phyloP scores from a whole-genome alignment of 495 filamentous ascomycete genomes.

The Talaromyces ruber region DNA sequence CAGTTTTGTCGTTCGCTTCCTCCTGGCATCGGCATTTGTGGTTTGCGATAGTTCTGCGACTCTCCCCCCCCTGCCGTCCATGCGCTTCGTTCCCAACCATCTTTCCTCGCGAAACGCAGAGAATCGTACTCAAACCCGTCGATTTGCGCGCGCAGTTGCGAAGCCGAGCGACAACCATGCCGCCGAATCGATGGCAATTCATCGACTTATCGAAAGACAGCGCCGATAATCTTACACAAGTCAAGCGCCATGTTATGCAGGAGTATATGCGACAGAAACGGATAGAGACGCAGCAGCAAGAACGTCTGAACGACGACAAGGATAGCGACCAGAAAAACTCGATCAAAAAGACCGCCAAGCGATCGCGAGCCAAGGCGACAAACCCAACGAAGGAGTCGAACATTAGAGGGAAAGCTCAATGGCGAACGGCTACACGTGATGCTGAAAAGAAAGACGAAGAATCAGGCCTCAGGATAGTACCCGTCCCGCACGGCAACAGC shows the following conservation, averaged over 20 bases:
- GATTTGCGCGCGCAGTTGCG: not conserved
- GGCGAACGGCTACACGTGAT: not conserved
- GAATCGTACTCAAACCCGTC: not conserved
- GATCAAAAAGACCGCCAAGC: constrained; percentile 10
- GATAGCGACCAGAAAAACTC: not conserved
- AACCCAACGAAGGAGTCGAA: not conserved
- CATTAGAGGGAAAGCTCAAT: not conserved
- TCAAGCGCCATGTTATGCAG: constrained; percentile 41
- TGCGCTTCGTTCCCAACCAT: not conserved
- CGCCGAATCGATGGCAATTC: constrained; percentile 27
- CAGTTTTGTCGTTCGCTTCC: not conserved
- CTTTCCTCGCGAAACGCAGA: not conserved
- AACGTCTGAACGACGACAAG: not conserved
- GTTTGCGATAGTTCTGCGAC: not conserved
- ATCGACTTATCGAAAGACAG: constrained; percentile 32
- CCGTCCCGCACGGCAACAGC: not conserved
- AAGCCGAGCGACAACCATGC: not conserved
- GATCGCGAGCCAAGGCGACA: not conserved
- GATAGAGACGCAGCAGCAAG: constrained; percentile 11
- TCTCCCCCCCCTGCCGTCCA: not conserved
- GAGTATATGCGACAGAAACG: constrained; percentile 38
- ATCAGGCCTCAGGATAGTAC: not conserved
- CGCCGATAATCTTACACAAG: constrained; percentile 31
- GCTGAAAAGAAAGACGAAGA: not conserved
- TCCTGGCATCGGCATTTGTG: not conserved